Conservation (phyloP, 306 rosid genomes). For the Parietaria judaica region DNA sequence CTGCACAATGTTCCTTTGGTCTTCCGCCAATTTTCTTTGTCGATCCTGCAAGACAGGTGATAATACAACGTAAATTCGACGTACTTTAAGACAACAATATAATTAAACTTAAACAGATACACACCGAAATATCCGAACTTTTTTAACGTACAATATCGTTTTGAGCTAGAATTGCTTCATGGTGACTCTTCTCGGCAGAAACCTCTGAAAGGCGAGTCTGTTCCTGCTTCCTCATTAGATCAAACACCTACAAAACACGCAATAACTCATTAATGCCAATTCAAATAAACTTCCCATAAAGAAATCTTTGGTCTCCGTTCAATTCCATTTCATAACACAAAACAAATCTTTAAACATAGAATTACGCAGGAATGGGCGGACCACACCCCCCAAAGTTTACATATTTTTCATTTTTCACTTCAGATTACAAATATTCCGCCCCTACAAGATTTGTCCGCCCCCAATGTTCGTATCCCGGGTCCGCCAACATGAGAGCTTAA, state of each 20-base stretch:
- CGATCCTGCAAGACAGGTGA: slow-evolving; percentile 50
- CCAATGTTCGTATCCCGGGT: too few relatives aligned
- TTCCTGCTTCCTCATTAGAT: slow-evolving; percentile 76
- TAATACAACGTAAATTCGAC: not conserved
- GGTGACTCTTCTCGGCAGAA: slow-evolving; percentile 71
- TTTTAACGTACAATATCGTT: slow-evolving; percentile 52
- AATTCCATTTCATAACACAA: not conserved
- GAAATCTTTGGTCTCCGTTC: not conserved
- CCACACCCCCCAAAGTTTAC: too few relatives aligned
- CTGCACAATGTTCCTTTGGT: slow-evolving; percentile 69
- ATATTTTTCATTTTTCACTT: too few relatives aligned
- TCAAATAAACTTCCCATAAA: slow-evolving; percentile 8
- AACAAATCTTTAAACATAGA: not conserved
- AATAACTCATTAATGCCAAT: slow-evolving; percentile 13
- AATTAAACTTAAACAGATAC: too few relatives aligned
- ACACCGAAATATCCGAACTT: not conserved
- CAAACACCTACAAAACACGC: slow-evolving; percentile 56
- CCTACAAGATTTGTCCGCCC: too few relatives aligned
- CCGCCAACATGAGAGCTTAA: too few relatives aligned
- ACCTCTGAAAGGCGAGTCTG: slow-evolving; percentile 64
- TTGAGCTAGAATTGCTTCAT: slow-evolving; percentile 64
- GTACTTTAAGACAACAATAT: not conserved
- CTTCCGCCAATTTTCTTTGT: slow-evolving; percentile 73
- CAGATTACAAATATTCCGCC: too few relatives aligned
- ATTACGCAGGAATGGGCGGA: not conserved